A percentile compares a stretch with the other conserved stretches of the same genome.
Evolutionary conservation across 148 eudicot genomes (phyloP).

Genomic region (Cornus suecica): DNA sequence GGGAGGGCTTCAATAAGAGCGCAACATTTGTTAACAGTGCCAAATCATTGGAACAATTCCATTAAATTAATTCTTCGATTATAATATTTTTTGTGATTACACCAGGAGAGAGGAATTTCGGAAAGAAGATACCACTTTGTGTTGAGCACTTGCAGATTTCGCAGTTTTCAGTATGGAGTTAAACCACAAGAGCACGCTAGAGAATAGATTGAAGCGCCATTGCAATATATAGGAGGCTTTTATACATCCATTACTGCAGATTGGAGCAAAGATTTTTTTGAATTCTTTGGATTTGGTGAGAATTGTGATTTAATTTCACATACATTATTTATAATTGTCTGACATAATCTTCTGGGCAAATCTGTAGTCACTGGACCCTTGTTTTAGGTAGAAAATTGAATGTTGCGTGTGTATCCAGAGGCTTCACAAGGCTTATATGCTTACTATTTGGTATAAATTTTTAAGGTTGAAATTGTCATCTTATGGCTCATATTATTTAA

Average conservation of each 20-base stretch:
- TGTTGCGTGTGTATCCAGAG: too few species aligned
- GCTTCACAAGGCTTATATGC: too few species aligned
- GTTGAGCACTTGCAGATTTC: background rate
- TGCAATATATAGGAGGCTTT: background rate
- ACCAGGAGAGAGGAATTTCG: background rate
- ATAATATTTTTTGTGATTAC: background rate
- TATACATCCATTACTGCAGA: too few species aligned
- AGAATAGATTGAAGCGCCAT: background rate
- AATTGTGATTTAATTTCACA: too few species aligned
- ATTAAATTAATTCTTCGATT: slow-evolving; percentile 15
- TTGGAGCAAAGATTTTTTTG: background rate
- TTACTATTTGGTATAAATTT: too few species aligned
- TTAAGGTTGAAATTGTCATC: too few species aligned
- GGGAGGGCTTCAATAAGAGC: slow-evolving; percentile 68
- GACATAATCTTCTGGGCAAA: too few species aligned
- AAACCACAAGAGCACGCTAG: background rate
- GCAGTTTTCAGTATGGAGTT: background rate
- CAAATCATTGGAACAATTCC: slow-evolving; percentile 46
- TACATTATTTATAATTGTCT: too few species aligned
- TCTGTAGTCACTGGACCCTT: too few species aligned
- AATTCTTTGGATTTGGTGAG: too few species aligned
- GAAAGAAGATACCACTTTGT: background rate
- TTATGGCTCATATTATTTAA: too few species aligned
- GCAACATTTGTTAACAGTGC: slow-evolving; percentile 75
- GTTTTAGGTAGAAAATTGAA: too few species aligned